Conservation (phyloP, 768 basidiomycete species). For the Boletus subparvulus region DNA sequence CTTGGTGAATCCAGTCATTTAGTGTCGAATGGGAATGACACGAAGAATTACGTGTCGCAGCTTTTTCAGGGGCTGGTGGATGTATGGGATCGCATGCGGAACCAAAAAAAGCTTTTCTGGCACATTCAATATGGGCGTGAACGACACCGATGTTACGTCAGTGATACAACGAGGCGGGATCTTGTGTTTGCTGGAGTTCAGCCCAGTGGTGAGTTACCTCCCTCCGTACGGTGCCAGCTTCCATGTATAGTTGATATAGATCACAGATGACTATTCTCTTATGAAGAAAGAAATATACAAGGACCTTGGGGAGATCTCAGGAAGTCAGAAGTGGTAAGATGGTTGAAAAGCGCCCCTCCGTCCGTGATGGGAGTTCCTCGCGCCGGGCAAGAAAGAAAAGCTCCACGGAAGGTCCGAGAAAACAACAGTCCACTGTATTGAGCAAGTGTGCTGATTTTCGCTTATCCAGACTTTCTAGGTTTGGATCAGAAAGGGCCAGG, state of each 20-base stretch:
- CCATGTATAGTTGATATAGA: neutral
- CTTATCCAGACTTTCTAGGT: constrained; percentile 4
- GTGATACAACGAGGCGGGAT: neutral
- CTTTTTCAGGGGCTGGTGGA: neutral
- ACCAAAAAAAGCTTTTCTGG: rapidly evolving
- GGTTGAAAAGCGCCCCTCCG: no score
- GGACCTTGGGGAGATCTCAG: constrained; percentile 13
- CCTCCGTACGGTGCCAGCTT: neutral
- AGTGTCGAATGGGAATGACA: constrained; percentile 13
- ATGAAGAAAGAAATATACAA: constrained; percentile 4
- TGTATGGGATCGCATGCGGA: constrained; percentile 6
- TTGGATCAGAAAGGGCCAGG: constrained; percentile 4
- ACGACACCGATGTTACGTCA: neutral
- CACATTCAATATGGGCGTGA: neutral
- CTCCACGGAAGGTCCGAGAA: constrained; percentile 26
- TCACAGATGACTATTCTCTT: constrained; percentile 22
- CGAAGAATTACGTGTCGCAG: neutral
- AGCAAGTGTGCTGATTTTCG: constrained; percentile 6
- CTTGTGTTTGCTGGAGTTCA: constrained; percentile 19
- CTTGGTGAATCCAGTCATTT: constrained; percentile 7
- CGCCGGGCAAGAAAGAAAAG: neutral
- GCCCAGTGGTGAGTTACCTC: constrained; percentile 14
- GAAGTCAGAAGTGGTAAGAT: neutral
- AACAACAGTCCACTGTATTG: constrained; percentile 16
- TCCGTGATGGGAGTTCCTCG: rapidly evolving